Conservation (phyloP, 2,329 filamentous ascomycete genomes). For the Magnaporthiopsis incrustans region DNA sequence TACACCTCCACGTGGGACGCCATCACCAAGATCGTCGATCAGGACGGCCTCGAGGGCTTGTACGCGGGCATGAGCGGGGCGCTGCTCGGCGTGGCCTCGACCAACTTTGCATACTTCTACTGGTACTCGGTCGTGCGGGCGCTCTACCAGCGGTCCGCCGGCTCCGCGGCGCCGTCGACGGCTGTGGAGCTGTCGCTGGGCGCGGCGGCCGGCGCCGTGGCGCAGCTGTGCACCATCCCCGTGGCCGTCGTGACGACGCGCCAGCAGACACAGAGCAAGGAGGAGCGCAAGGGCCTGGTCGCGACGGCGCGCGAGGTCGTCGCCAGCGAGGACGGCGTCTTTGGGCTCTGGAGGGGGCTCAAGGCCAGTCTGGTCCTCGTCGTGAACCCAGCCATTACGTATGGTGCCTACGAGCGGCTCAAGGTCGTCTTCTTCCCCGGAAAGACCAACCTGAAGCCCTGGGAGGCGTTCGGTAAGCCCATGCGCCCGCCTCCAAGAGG, state of each 20-base stretch:
- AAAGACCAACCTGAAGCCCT: slow-evolving; percentile 65
- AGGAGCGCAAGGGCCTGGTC: slow-evolving; percentile 75
- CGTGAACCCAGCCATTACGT: slow-evolving; percentile 94
- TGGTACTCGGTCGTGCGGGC: slow-evolving; percentile 89
- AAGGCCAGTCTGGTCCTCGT: slow-evolving; percentile 95
- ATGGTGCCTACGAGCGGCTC: slow-evolving; percentile 89
- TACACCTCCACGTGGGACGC: slow-evolving; percentile 87
- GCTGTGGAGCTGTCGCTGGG: slow-evolving; percentile 76
- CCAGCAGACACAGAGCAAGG: slow-evolving; percentile 85
- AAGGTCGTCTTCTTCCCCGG: slow-evolving; percentile 71
- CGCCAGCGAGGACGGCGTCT: slow-evolving; percentile 80
- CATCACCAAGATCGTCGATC: slow-evolving; percentile 71
- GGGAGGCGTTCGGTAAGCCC: slow-evolving; percentile 83
- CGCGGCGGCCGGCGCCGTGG: slow-evolving; percentile 79
- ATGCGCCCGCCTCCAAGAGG: not conserved
- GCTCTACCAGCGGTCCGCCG: slow-evolving; percentile 59
- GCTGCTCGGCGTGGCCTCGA: slow-evolving; percentile 86
- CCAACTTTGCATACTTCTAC: slow-evolving; percentile 99
- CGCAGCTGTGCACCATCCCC: slow-evolving; percentile 93
- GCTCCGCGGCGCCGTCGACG: slow-evolving; percentile 56
- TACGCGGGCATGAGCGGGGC: slow-evolving; percentile 86
- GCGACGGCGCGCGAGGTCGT: slow-evolving; percentile 87
- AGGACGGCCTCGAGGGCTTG: slow-evolving; percentile 73
- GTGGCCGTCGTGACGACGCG: slow-evolving; percentile 92
- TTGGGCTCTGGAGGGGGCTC: slow-evolving; percentile 86